Evolutionary conservation across 1,284 basidiomycete genomes (phyloP), one percentile per base, ranked within the genome.

Genomic region (Pyrrhoderma noxium): DNA sequence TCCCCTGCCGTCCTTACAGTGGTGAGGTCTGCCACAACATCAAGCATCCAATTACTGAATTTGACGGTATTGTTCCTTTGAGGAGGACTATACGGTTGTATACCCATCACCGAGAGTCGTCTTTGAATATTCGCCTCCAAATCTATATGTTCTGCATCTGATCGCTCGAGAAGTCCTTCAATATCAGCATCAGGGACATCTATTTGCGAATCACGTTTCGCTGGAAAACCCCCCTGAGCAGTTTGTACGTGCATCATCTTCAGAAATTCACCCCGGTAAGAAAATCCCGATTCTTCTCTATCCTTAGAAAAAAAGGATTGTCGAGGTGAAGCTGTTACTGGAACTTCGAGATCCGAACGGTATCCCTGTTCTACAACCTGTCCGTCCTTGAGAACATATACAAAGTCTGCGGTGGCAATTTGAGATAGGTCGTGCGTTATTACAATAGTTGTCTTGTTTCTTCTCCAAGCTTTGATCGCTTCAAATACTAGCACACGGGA

Each of bases 371-470:
- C 89, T 36, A 83, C 84, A n/a, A 98, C 79, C 0, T 67, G 58
- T 0, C 94, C 95, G 21, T 82, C 71, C 57, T 84, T 82, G 73
- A 99, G 82, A 3, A 98, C 86, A 64, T 98, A 97, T 13, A 95
- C 87, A 59, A 95, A 98, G 66, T 98, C 94, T 14, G 74, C 67
- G 0, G 72, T 50, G 3, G 71, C 70, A 59, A 99, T 89, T 61
- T 93, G 89, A 0, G 85, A 85, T 9, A 98, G 79, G 61, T 98
- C 94, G 66, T 98, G 95, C 0, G 94, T 97, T 68, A 98, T 96
- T 55, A 98, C 85, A 62, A 99, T 85, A 0, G 95, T 99, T 0
- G 94, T 96, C 62, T 80, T 84, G 66, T 89, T 86, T 21, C 66
- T 67, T 18, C 93, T 76, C 89, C 92, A 94, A 16, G 68, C 67